Evolutionary conservation across 2,329 filamentous ascomycete genomes (phyloP).

Genomic region (Hymenoscyphus albidus): DNA sequence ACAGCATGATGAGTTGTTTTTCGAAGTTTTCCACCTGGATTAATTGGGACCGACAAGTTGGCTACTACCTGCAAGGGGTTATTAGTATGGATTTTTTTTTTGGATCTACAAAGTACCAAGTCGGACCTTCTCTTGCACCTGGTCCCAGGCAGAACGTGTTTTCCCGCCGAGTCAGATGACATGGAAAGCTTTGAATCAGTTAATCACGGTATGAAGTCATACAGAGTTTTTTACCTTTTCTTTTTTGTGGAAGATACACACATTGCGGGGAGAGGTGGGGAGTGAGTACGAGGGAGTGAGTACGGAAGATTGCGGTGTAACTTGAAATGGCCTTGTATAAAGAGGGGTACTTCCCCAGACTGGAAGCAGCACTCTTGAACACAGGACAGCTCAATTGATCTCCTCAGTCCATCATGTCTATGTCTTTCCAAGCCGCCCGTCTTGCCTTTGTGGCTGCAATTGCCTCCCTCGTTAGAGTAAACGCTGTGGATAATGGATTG

Average conservation of each 20-base stretch:
- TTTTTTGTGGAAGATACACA: not conserved
- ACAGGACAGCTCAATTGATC: not conserved
- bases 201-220: not conserved
- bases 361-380: not conserved
- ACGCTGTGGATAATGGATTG: slow-evolving; percentile 39
- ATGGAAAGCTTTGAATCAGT: not conserved
- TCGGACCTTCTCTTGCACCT: not conserved
- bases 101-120: not conserved
- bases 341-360: slow-evolving; percentile 10
- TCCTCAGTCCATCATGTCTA: slow-evolving; percentile 13
- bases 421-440: slow-evolving; percentile 15
- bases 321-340: slow-evolving; percentile 5
- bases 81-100: not conserved
- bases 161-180: not conserved
- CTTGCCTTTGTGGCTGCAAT: slow-evolving; percentile 10
- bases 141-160: not conserved
- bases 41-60: not conserved
- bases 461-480: slow-evolving; percentile 19
- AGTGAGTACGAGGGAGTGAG: not conserved
- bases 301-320: not conserved
- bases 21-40: not conserved
- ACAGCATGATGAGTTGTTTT: not conserved
- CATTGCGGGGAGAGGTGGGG: not conserved
- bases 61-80: not conserved
- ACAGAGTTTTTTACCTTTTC: not conserved